Conservation (phyloP, 306 rosid genomes). For the Cicer bijugum region DNA sequence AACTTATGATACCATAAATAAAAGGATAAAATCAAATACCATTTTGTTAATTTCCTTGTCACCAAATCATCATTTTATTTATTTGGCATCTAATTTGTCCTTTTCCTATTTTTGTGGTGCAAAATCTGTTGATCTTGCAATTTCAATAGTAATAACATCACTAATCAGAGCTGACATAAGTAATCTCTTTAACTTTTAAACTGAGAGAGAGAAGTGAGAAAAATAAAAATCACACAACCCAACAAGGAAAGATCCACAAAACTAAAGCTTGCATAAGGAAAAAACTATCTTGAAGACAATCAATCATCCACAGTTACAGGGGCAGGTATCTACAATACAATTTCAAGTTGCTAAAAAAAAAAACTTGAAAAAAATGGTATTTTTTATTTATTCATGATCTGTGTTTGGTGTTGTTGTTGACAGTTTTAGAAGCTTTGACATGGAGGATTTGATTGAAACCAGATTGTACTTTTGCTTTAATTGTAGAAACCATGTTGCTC, state of each 20-base stretch:
- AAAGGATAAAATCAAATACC: too few relatives aligned
- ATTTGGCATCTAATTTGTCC: background rate
- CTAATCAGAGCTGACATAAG: constrained; percentile 24
- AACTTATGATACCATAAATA: too few relatives aligned
- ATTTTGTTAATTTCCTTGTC: too few relatives aligned
- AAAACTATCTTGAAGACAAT: background rate
- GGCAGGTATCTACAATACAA: constrained; percentile 40
- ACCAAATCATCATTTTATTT: background rate
- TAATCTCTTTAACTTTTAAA: background rate
- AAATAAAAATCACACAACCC: too few relatives aligned
- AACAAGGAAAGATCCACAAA: too few relatives aligned
- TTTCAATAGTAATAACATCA: background rate
- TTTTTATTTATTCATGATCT: constrained; percentile 20
- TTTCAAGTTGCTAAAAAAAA: constrained; percentile 12
- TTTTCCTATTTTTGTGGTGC: constrained; percentile 1
- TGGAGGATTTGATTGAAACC: constrained; percentile 56
- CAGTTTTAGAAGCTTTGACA: constrained; percentile 40
- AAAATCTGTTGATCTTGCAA: background rate
- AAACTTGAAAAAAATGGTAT: too few relatives aligned
- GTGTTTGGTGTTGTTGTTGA: background rate
- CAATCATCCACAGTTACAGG: constrained; percentile 3
- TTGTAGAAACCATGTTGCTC: constrained; percentile 66
- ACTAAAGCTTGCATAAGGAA: too few relatives aligned
- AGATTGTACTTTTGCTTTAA: constrained; percentile 65
- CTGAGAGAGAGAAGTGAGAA: constrained; percentile 2